phyloP scores from a whole-genome alignment of 202 grass and related monocot species.

The Thinopyrum obtusiflorum region DNA sequence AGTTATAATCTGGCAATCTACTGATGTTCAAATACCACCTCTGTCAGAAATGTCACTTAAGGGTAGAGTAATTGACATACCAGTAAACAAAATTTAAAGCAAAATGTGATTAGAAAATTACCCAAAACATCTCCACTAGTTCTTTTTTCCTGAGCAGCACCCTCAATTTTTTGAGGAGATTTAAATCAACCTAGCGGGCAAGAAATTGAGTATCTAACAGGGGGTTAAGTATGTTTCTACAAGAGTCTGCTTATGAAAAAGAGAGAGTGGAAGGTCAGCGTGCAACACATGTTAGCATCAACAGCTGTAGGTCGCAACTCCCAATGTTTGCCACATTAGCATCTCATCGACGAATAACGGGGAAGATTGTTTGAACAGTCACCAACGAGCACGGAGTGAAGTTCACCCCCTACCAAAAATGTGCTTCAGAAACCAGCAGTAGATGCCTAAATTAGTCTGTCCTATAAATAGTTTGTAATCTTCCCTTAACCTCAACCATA shows the following conservation, averaged over 20 bases:
- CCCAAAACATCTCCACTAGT: background rate
- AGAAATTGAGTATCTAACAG: too few relatives aligned
- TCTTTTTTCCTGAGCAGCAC: background rate
- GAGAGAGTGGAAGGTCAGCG: background rate
- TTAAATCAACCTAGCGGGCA: too few relatives aligned
- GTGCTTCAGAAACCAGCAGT: background rate
- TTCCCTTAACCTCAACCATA: background rate
- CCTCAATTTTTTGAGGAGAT: background rate
- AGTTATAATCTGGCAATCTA: background rate
- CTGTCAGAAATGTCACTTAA: background rate
- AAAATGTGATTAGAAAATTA: background rate
- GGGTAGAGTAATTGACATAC: background rate
- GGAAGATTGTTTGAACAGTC: background rate
- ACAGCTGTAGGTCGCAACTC: background rate
- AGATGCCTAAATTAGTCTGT: background rate
- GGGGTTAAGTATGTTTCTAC: too few relatives aligned
- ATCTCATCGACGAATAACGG: background rate
- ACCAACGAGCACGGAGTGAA: background rate
- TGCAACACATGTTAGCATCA: conserved; percentile 5
- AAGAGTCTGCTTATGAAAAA: too few relatives aligned
- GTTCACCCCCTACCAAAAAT: background rate
- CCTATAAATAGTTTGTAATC: background rate
- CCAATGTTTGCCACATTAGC: background rate
- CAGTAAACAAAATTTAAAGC: background rate
- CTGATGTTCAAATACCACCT: background rate